Evolutionary conservation across 441 rosid species (phyloP), one percentile per base, ranked within the genome.

Genomic region (Jatropha podagrica): DNA sequence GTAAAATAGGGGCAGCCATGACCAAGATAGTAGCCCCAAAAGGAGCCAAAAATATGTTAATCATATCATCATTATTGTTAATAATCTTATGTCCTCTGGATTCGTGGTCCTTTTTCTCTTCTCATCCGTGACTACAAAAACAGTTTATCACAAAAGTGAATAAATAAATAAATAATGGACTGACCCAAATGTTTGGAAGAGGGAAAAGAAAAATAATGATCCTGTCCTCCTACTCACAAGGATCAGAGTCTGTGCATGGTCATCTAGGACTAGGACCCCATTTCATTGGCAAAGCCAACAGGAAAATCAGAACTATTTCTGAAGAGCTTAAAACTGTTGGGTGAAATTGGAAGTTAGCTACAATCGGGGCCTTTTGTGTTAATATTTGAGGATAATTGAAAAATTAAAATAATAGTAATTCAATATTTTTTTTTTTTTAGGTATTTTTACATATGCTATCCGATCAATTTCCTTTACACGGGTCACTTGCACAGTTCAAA

Each of bases 121-220:
- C 54, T 52, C 63, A 64, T 74, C 76, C 76, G 76, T 74, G 76
- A 74, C 76, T 66, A 4, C 40, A 12, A 41, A 23, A 52, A 65
- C 52, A 14, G 20, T 40, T 54, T 17, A 0, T 52, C 14, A 1
- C 3, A 51, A 51, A 51, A 51, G 2, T 1, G 2, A 32, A 32
- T 1, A 32, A 32, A 32, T 1, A 32, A 32, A 32, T 0, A 54
- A 14, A 1, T 42, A 49, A 10, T 4, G 15, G 42, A 60, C 60
- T 60, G 75, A 17, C 75, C 75, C 68, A 48, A 0, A 18, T 23
- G 17, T n/a, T 27, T 37, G 42, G 73, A 46, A 63, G 27, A 23
- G 38, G 55, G 9, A 66, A 23, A 60, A 44, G 18, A 63, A 13
- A 51, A n/a, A 65, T 9, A 44, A 65, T 3, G n/a, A 15, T 8